Evolutionary conservation across 192 early-diverging fungal species (phyloP), one percentile per base, ranked within the genome.

Genomic region (Backusella liffmaniae): DNA sequence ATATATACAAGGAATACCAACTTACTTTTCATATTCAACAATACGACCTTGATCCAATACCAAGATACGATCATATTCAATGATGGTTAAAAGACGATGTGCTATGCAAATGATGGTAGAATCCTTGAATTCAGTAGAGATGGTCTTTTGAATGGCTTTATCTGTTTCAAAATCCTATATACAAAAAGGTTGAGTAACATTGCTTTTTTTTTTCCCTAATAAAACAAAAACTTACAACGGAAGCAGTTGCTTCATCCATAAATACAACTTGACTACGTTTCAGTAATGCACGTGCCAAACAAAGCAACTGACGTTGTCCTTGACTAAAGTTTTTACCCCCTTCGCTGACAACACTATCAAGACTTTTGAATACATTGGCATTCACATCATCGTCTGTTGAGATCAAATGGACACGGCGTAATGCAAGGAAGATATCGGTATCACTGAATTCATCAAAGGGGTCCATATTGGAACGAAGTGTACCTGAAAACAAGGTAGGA

Each of bases 391-490:
- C 65, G n/a, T 46, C 72, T 1, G 44, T 46, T 26, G 84, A 41
- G 26, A 82, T 71, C 29, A 78, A 56, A 34, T 94, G 92, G 3
- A 96, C 94, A 12, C 94, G 83, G 65, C 86, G 82, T 23, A 99
- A 86, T 4, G 92, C 90, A 26, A 90, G 86, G 91, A 91, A 96
- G 12, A 98, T 82, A 21, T 89, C 84, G 65, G 85, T 83, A 68
- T 99, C 98, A 35, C 80, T 83, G 78, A 91, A 91, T 81, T 94
- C 91, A 66, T 81, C 85, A 79, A 96, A 94, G 4, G 96, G 96
- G 80, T 99, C 96, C 26, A 99, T 80, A 81, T 98, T 98, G 67
- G 93, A 92, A 15, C 96, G 86, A 41, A 90, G 75, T 12, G 85
- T 87, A 9, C 88, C 88, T 67, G 84, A 83, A 69, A 75, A 76